Evolutionary conservation across 345 rosid species (phyloP), one percentile per base, ranked within the genome.

Genomic region (Populus tremula): DNA sequence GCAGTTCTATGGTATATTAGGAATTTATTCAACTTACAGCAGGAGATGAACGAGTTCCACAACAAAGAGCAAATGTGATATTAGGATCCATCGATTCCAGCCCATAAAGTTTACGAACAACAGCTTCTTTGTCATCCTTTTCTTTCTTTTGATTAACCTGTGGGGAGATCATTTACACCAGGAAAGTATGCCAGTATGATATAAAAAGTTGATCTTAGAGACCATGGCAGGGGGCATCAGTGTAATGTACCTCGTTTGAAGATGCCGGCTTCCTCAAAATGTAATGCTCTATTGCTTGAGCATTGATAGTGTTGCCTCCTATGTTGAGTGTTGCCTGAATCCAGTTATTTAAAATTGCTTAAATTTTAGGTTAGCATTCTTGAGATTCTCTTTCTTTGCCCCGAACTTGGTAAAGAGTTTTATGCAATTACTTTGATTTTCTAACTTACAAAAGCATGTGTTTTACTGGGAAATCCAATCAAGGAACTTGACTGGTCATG

Each of bases 11-110:
- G 54, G 18, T 49, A 16, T 14, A 16, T 4, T 16, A 49, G 54
- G 54, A 49, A 49, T 17, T 59, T 74, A 7, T 61, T 31, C 72
- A 45, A 81, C 91, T 90, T 82, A 93, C 97, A 5, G 97, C 97
- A 0, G 96, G 99, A 27, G 99, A 93, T 20, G 97, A 95, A 64
- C 93, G 93, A 67, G 97, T 89, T 82, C 99, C 99, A 29, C 90
- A 89, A 73, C 92, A 91, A 7, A 95, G 94, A 71, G 97, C 97
- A 75, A 95, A 93, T 73, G 91, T 85, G 82, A 91, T 84, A 47
- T 93, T 93, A 54, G 93, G 93, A 86, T 93, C 91, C 54, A 65
- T 82, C 70, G 87, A 65, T 61, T 87, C 90, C 9, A 90, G 82
- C 56, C 96, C 97, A 29, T 87, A 89, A 25, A 92, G 89, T 76